These are phyloP conservation scores for Fusarium chlamydosporum DNA, from an alignment of 2,329 filamentous ascomycete genomes.

Conservation along the genomic window DNA sequence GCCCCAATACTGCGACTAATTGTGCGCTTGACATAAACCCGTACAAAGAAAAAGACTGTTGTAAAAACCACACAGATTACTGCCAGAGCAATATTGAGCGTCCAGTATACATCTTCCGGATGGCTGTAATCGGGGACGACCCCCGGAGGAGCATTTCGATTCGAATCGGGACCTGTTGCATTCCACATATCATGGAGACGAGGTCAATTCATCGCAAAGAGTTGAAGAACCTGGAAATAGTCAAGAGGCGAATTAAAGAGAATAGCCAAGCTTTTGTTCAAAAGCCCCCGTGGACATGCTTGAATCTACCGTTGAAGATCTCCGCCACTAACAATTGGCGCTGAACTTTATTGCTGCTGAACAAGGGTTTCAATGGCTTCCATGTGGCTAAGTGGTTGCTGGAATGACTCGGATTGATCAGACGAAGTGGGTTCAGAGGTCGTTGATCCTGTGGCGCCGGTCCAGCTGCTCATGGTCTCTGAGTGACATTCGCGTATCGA, in stretches of 20 bases:
- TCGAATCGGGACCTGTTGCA: slow-evolving; percentile 46
- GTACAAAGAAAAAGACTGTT: slow-evolving; percentile 27
- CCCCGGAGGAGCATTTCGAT: slow-evolving; percentile 42
- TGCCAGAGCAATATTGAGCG: slow-evolving; percentile 35
- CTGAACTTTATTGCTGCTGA: slow-evolving; percentile 14
- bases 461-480: neutral
- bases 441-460: slow-evolving; percentile 20
- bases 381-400: slow-evolving; percentile 1
- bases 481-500: slow-evolving; percentile 3
- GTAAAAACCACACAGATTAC: slow-evolving; percentile 31
- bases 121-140: slow-evolving; percentile 36
- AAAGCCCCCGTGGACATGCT: neutral
- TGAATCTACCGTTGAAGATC: slow-evolving; percentile 22
- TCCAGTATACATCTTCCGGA: slow-evolving; percentile 43
- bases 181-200: slow-evolving; percentile 43
- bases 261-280: neutral
- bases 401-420: slow-evolving; percentile 1
- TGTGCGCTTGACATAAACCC: slow-evolving; percentile 37
- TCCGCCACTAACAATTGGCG: slow-evolving; percentile 20
- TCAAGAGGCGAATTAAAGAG: slow-evolving; percentile 3
- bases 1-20: slow-evolving; percentile 29
- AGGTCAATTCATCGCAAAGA: slow-evolving; percentile 9
- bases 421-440: neutral
- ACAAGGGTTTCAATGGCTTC: slow-evolving; percentile 5
- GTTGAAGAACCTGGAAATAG: neutral